Base-by-base conservation (phyloP, 2,329 filamentous ascomycete species). In the Fusarium acutatum region DNA sequence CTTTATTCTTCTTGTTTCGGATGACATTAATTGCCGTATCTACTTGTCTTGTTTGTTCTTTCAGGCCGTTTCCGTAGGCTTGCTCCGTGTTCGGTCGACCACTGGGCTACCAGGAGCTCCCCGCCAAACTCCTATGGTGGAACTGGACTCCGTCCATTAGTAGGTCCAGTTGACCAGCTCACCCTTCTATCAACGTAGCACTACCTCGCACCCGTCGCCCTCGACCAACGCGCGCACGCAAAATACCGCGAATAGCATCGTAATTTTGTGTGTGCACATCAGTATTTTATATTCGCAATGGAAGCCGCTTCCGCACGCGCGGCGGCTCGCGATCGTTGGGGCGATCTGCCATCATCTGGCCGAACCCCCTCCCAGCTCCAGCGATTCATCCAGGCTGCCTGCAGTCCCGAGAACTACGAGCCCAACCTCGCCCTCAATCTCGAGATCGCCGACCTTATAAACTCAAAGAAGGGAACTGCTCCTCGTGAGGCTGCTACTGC, bases 391-490 rank as follows among this genome's bases (percentile, higher is more conserved):
- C 91, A 96, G 82, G 95, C 95, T 85, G 96, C 96, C 75, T 98
- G 96, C 86, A 97, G 96, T 79, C 94, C 96, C 58, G 94, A 97
- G 82, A 98, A 98, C 86, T 98, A 95, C 86, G 96, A 99, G 86
- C 96, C 96, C 72, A 98, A 99, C 81, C 92, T 99, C 62, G 96
- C 95, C 66, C 87, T 99, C 73, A 97, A 96, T 81, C 93, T 99
- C 81, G 96, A 99, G 88, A 97, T 99, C 79, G 88, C 95, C 79
- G 96, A 99, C 85, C 86, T 98, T 79, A 94, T 99, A 87, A 99
- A 99, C 84, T 92, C 92, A 80, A 99, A 98, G 87, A 98, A 98
- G 86, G 96, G 96, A 80, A 94, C 93, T 83, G 92, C 95, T 85
- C 96, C 96, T 72, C 94, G 96, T 80, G 96, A 99, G 88, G 95